Base-by-base conservation (phyloP, 2,329 filamentous ascomycete genomes). In the Aspergillus tamarii region DNA sequence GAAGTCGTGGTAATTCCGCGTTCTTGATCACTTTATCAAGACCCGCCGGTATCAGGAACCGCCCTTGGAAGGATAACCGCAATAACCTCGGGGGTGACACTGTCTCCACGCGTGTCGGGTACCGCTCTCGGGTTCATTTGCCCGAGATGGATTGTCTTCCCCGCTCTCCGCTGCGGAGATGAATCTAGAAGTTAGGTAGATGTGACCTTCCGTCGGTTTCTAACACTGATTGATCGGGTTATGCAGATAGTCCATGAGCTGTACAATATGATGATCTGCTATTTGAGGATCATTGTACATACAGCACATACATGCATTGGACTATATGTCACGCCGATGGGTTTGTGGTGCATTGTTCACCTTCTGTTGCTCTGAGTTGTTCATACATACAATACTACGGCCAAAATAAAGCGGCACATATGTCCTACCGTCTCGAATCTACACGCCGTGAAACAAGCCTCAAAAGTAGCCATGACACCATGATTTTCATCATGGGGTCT, bases 1-100 rank as follows among this genome's bases (percentile, higher is more conserved):
- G 43, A 36, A 28, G 26, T 8, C 46, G 23, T 32, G 16, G 5
- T 9, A 55, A 59, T 66, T 59, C 66, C 66, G 62, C 64, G 36
- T 52, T 50, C 9, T 11, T 46, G 41, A 32, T 28, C 39, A 46
- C 30, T 26, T 52, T 52, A 32, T 52, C 48, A 52, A 23, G 28
- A 26, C 50, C 50, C 48, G 48, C 48, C 19, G 50, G 30, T 34
- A 58, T 64, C 23, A 19, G 48, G 48, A 26, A 9, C 48, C 26
- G 48, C 30, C 48, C 14, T 8, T n/a, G 3, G 28, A 52, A 32
- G 56, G 62, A 65, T 65, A 66, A 64, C 65, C 65, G 65, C 67
- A 71, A 70, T 70, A 71, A 72, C 70, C 70, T 72, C 70, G 70
- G 70, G 66, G 62, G 26, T 26, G 61, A 64, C 60, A 54, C 28